Evolutionary conservation across 2,329 filamentous ascomycete genomes (phyloP).

Genomic region (Lachnellula occidentalis): DNA sequence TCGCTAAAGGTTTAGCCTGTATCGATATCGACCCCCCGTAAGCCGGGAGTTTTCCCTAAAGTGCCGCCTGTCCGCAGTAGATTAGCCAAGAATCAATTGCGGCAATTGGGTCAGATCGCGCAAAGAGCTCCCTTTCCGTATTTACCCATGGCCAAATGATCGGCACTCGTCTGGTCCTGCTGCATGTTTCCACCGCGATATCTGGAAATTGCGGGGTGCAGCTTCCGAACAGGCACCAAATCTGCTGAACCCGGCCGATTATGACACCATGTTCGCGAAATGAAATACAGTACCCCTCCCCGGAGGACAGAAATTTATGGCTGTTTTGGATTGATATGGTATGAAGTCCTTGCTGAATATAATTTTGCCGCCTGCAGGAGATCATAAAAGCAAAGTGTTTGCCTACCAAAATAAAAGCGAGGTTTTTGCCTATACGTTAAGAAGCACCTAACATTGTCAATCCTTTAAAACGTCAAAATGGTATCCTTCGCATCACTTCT

Average conservation of each 20-base stretch:
- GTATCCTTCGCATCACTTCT: slow-evolving; percentile 20
- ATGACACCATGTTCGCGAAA: too few species aligned
- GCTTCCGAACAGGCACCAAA: background rate
- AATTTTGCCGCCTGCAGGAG: background rate
- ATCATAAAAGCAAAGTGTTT: background rate
- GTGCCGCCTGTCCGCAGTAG: background rate
- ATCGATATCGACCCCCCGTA: too few species aligned
- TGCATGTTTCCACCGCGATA: background rate
- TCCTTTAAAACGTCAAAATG: slow-evolving; percentile 9
- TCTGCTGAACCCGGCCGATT: too few species aligned
- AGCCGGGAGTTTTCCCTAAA: background rate
- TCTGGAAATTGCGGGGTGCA: background rate
- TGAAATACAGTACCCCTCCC: too few species aligned
- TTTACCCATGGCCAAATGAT: background rate
- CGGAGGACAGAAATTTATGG: too few species aligned
- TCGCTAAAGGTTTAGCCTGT: background rate
- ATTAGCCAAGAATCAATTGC: background rate
- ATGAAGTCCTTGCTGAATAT: background rate
- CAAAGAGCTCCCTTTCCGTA: too few species aligned
- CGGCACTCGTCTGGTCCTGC: background rate
- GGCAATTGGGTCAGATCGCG: background rate
- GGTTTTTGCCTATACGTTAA: background rate
- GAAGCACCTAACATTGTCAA: background rate
- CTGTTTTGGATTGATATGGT: background rate
- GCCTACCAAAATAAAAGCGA: background rate